Evolutionary conservation across 2,329 filamentous ascomycete species (phyloP).

Genomic region (Paecilomyces variotii): DNA sequence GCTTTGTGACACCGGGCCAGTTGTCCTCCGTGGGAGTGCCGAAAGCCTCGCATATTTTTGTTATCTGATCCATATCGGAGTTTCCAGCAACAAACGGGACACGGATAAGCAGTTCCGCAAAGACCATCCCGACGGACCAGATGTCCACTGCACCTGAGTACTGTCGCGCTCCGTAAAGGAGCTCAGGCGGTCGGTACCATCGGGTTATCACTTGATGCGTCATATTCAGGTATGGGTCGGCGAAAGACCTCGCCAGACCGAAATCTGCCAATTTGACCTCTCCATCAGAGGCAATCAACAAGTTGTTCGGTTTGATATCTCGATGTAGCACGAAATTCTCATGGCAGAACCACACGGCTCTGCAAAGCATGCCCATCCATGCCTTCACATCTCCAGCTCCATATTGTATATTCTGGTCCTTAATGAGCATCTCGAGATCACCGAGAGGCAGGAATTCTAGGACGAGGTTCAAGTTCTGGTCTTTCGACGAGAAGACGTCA

Average conservation of each 20-base stretch:
- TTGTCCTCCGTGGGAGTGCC: slow-evolving; percentile 89
- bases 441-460: slow-evolving; percentile 90
- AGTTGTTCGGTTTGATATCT: slow-evolving; percentile 98
- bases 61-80: slow-evolving; percentile 78
- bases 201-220: slow-evolving; percentile 91
- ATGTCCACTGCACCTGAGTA: slow-evolving; percentile 89
- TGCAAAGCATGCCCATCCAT: slow-evolving; percentile 96
- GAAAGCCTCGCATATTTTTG: slow-evolving; percentile 73
- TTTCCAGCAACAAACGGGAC: slow-evolving; percentile 76
- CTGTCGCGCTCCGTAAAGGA: slow-evolving; percentile 81
- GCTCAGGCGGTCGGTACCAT: slow-evolving; percentile 92
- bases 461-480: slow-evolving; percentile 93
- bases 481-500: slow-evolving; percentile 89
- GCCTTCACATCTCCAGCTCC: slow-evolving; percentile 87
- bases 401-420: slow-evolving; percentile 75
- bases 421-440: slow-evolving; percentile 89
- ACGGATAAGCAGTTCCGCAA: slow-evolving; percentile 80
- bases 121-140: slow-evolving; percentile 88
- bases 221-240: slow-evolving; percentile 83
- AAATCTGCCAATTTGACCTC: slow-evolving; percentile 97
- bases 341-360: slow-evolving; percentile 94
- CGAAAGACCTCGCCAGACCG: slow-evolving; percentile 80
- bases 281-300: slow-evolving; percentile 86
- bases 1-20: slow-evolving; percentile 81
- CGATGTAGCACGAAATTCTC: slow-evolving; percentile 89